Evolutionary conservation across 257 asterid genomes (phyloP).

Genomic region (Orobanche coerulescens): DNA sequence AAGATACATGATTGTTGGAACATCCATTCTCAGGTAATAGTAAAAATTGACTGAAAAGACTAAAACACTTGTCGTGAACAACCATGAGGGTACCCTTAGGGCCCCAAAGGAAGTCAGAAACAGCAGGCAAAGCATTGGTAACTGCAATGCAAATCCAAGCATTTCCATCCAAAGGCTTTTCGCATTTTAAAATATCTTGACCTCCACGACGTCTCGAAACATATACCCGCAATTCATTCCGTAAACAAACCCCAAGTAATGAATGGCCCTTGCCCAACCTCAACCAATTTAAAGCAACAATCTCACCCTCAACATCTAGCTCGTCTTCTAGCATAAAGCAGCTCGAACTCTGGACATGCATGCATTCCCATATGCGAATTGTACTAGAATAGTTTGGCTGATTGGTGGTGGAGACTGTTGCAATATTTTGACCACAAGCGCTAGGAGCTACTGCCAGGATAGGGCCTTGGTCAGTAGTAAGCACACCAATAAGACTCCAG

Average conservation of each 20-base stretch:
- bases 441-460: conserved; percentile 47
- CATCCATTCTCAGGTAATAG: conserved; percentile 31
- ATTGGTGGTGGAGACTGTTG: conserved; percentile 40
- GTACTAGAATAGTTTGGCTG: conserved; percentile 28
- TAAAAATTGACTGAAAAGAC: conserved; percentile 58
- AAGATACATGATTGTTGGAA: conserved; percentile 20
- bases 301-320: conserved; percentile 53
- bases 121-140: conserved; percentile 39
- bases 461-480: conserved; percentile 55
- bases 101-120: conserved; percentile 80
- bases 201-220: conserved; percentile 52
- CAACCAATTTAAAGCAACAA: conserved; percentile 67
- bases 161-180: conserved; percentile 42
- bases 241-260: conserved; percentile 72
- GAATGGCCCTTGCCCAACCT: conserved; percentile 68
- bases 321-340: conserved; percentile 69
- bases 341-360: conserved; percentile 52
- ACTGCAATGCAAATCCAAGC: conserved; percentile 75
- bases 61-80: conserved; percentile 56
- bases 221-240: conserved; percentile 58
- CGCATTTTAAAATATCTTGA: conserved; percentile 48
- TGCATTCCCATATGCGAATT: conserved; percentile 74
- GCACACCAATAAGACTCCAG: conserved; percentile 82
- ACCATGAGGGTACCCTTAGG: conserved; percentile 63
- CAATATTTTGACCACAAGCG: conserved; percentile 66